Evolutionary conservation across 2,329 filamentous ascomycete species (phyloP), one percentile per base, ranked within the genome.

Genomic region (Didymella arachidicola): DNA sequence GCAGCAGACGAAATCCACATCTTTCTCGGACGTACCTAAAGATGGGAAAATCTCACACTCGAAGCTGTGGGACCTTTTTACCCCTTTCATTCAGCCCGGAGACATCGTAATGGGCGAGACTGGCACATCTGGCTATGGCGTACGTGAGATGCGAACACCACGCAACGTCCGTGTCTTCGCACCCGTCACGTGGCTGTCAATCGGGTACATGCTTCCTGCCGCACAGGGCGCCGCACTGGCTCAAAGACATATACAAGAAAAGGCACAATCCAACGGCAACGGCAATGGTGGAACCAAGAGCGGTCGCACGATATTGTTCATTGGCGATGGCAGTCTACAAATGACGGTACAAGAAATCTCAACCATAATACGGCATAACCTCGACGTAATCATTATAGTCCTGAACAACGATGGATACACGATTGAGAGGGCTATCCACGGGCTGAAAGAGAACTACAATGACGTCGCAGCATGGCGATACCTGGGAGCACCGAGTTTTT

Each of bases 101-200:
- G 86, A 88, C 65, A 82, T 87, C 38, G 66, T 88, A 16, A 77
- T 87, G 43, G 81, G 81, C 4, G 86, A 87, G 69, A 86, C 85
- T 0, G 86, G 86, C 5, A 88, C 85, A n/a, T 51, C 59, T 7
- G 55, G 50, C 19, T 62, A 59, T 34, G 59, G 2, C 10, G 59
- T 60, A 5, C 59, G 61, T 25, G 61, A 64, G 30, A 64, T 64
- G 61, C 59, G 45, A 18, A 60, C 60, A 25, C 61, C 61, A 41
- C 26, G 53, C 2, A 59, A 58, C 22, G 60, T 60, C 4, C 56
- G 61, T 1, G 19, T 62, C 12, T 64, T 62, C 19, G 55, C 59
- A 11, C 59, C 61, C 7, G 61, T 64, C 11, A 64, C 61, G 2
- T 64, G 61, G 61, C 12, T 64, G 1, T 87, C 83, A 0, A 87